These are phyloP conservation scores for Vitis labrusca DNA, from an alignment of 164 flowering plant species.

Conservation along the genomic window DNA sequence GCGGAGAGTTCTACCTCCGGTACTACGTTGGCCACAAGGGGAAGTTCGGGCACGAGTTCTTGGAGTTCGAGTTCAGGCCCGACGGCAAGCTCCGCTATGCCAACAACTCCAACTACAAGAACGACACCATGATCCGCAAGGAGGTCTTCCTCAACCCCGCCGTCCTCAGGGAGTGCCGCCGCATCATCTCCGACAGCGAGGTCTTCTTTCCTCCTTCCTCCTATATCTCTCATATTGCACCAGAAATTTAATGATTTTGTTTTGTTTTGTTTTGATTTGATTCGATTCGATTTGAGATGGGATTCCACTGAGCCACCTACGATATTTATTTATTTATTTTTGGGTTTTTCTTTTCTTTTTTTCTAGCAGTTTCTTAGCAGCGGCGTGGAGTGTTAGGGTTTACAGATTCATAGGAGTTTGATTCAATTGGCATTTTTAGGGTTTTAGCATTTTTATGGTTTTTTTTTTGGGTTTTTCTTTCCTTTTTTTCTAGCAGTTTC, in stretches of 20 bases:
- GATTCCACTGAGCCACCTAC: too few relatives aligned
- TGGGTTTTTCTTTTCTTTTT: too few relatives aligned
- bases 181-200: conserved; percentile 90
- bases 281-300: neutral
- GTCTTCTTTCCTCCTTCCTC: conserved; percentile 21
- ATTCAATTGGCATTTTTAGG: too few relatives aligned
- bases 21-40: conserved; percentile 97
- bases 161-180: conserved; percentile 82
- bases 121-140: conserved; percentile 95
- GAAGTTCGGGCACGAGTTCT: conserved; percentile 90
- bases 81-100: conserved; percentile 95
- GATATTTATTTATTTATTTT: too few relatives aligned
- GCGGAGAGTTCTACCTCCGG: conserved; percentile 64
- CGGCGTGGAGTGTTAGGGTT: too few relatives aligned
- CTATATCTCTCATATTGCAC: neutral
- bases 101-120: conserved; percentile 97
- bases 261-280: neutral
- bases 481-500: too few relatives aligned
- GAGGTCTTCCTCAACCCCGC: conserved; percentile 89
- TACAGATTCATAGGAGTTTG: too few relatives aligned
- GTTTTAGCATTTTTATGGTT: too few relatives aligned
- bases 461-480: too few relatives aligned
- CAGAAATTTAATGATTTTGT: too few relatives aligned
- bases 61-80: conserved; percentile 91
- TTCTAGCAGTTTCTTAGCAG: too few relatives aligned